These are phyloP conservation scores for Diaporthe sp. DNA, from an alignment of 2,329 filamentous ascomycete genomes.

Conservation along the genomic window DNA sequence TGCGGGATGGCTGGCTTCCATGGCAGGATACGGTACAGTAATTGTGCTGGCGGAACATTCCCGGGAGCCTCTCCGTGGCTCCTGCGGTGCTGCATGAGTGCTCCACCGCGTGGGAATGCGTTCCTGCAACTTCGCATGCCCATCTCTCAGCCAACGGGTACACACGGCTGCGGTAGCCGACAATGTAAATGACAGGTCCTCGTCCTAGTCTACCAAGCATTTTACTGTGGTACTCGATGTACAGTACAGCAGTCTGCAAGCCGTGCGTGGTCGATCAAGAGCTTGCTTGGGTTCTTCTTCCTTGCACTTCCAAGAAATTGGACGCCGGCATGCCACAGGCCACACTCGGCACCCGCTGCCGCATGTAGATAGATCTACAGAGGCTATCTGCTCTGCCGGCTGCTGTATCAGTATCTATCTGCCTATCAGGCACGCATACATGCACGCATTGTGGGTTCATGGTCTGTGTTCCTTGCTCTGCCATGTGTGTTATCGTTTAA, in stretches of 20 bases:
- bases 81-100: conserved; percentile 27
- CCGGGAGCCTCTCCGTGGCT: conserved; percentile 20
- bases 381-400: conserved; percentile 7
- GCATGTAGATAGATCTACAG: conserved; percentile 9
- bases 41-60: conserved; percentile 16
- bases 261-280: conserved; percentile 7
- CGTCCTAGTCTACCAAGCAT: neutral
- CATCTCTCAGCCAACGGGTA: conserved; percentile 4
- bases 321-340: conserved; percentile 1
- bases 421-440: neutral
- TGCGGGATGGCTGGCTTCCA: neutral
- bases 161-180: neutral
- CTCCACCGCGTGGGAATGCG: conserved; percentile 7
- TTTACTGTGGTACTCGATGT: neutral
- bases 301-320: conserved; percentile 1
- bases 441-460: neutral
- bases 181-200: conserved; percentile 13
- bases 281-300: neutral
- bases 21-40: neutral
- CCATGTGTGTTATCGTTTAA: conserved; percentile 12
- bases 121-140: conserved; percentile 3
- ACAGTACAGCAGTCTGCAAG: too few species aligned
- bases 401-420: neutral
- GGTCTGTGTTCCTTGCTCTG: neutral
- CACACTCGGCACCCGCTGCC: conserved; percentile 9